These are phyloP conservation scores for Pseudogymnoascus sp. DNA, from an alignment of 2,329 filamentous ascomycete genomes.

Conservation along the genomic window DNA sequence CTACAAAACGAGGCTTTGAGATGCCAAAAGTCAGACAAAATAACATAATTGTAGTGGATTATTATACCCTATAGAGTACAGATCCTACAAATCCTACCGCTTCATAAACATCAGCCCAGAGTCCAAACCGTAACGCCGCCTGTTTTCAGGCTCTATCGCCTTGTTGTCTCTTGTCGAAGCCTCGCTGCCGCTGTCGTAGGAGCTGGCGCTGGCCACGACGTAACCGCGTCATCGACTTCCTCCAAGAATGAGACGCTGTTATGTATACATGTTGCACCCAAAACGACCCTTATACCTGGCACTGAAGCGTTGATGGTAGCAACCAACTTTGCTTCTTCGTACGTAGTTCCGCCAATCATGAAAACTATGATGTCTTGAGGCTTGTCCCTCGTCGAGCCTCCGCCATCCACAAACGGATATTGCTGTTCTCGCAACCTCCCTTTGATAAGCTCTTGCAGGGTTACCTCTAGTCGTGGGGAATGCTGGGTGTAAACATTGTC, in stretches of 20 bases:
- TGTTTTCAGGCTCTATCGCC: constrained; percentile 17
- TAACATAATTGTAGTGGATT: constrained; percentile 4
- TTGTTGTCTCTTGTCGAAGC: constrained; percentile 27
- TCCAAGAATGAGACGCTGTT: constrained; percentile 84
- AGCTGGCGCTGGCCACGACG: constrained; percentile 68
- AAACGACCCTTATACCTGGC: constrained; percentile 78
- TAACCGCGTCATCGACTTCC: constrained; percentile 83
- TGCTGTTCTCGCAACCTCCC: constrained; percentile 77
- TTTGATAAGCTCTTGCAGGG: constrained; percentile 87
- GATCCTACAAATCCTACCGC: constrained; percentile 4
- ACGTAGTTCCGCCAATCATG: constrained; percentile 86
- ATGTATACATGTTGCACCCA: constrained; percentile 81
- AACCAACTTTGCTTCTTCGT: constrained; percentile 94
- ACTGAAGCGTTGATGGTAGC: constrained; percentile 89
- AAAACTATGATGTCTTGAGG: constrained; percentile 95
- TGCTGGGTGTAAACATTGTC: constrained; percentile 99
- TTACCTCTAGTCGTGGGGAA: constrained; percentile 77
- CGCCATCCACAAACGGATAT: constrained; percentile 89
- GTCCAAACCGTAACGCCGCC: neutral
- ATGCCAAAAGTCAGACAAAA: neutral
- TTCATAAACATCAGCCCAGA: constrained; percentile 4
- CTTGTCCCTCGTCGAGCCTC: constrained; percentile 81
- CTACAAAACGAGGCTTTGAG: neutral
- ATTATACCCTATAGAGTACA: constrained; percentile 1
- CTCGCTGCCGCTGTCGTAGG: constrained; percentile 28